phyloP scores from a whole-genome alignment of 177 flowering plant genomes.

The Vitis hybrid region DNA sequence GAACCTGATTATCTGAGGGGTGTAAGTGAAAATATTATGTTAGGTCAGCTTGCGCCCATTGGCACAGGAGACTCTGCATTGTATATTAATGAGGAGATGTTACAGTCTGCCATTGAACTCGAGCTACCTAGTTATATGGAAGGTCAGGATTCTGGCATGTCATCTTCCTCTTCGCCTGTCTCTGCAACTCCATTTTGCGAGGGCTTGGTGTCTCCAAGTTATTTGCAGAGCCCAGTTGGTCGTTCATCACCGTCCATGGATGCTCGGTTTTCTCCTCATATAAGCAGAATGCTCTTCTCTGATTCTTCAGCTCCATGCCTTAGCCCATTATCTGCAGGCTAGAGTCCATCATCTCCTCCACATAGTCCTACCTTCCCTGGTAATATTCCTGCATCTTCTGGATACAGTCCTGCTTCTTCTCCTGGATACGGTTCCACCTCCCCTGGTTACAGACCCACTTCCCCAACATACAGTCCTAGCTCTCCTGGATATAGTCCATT shows the following conservation, averaged over 20 bases:
- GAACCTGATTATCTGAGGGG: conserved; percentile 87
- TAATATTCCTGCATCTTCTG: conserved; percentile 92
- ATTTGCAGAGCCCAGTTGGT: conserved; percentile 76
- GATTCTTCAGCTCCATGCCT: conserved; percentile 85
- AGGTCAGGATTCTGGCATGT: conserved; percentile 91
- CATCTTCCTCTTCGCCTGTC: conserved; percentile 83
- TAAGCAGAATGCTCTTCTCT: conserved; percentile 91
- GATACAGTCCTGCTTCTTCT: conserved; percentile 90
- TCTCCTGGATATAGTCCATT: conserved; percentile 93
- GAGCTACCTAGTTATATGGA: conserved; percentile 97
- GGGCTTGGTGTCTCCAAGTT: conserved; percentile 95
- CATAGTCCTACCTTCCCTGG: conserved; percentile 47
- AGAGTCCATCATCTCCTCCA: conserved; percentile 56
- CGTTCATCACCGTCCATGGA: conserved; percentile 78
- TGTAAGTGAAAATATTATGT: conserved; percentile 95
- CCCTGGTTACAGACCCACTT: conserved; percentile 92
- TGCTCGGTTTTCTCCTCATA: conserved; percentile 94
- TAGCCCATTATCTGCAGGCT: conserved; percentile 82
- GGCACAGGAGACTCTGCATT: conserved; percentile 91
- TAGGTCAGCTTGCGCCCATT: conserved; percentile 97
- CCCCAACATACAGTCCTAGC: conserved; percentile 91
- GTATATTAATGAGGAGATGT: conserved; percentile 90
- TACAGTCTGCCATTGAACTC: conserved; percentile 93
- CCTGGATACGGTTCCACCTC: conserved; percentile 95
- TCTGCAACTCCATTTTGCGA: conserved; percentile 90